Conservation (phyloP, 2,329 filamentous ascomycete genomes). For the Hypoxylon sp. region DNA sequence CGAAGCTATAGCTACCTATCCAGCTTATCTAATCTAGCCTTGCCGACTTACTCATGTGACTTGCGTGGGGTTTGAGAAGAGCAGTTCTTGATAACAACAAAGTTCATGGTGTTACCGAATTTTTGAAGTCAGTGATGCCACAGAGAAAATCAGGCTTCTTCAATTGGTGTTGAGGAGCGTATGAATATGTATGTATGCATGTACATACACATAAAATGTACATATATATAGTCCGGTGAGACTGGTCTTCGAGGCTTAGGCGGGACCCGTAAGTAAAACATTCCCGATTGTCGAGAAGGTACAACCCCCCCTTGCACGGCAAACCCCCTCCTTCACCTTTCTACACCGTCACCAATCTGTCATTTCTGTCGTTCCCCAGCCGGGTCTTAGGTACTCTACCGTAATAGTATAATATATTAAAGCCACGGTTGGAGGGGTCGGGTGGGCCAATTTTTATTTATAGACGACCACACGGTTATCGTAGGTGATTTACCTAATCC, state of each 20-base stretch:
- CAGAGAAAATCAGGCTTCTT: conserved; percentile 2
- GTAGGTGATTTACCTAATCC: neutral
- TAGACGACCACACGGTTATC: neutral
- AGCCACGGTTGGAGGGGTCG: conserved; percentile 23
- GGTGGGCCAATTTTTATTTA: conserved; percentile 9
- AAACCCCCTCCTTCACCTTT: conserved; percentile 41
- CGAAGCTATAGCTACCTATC: conserved; percentile 30
- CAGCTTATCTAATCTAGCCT: conserved; percentile 15
- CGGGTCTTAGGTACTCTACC: conserved; percentile 9
- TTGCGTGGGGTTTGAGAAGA: conserved; percentile 6
- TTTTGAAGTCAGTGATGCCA: conserved; percentile 14
- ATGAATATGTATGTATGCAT: conserved; percentile 1
- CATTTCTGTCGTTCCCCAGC: conserved; percentile 30
- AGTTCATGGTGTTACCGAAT: conserved; percentile 27
- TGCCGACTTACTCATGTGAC: conserved; percentile 16
- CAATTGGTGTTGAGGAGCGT: conserved; percentile 10
- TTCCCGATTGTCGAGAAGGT: conserved; percentile 28
- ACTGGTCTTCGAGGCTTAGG: neutral
- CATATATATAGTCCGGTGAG: conserved; percentile 14
- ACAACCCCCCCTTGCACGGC: neutral
- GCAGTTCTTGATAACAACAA: conserved; percentile 10
- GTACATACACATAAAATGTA: neutral
- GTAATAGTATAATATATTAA: conserved; percentile 11
- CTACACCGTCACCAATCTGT: conserved; percentile 41
- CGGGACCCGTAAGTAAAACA: conserved; percentile 12